phyloP scores from a whole-genome alignment of 768 basidiomycete genomes.

The Leccinellum rugosiceps region DNA sequence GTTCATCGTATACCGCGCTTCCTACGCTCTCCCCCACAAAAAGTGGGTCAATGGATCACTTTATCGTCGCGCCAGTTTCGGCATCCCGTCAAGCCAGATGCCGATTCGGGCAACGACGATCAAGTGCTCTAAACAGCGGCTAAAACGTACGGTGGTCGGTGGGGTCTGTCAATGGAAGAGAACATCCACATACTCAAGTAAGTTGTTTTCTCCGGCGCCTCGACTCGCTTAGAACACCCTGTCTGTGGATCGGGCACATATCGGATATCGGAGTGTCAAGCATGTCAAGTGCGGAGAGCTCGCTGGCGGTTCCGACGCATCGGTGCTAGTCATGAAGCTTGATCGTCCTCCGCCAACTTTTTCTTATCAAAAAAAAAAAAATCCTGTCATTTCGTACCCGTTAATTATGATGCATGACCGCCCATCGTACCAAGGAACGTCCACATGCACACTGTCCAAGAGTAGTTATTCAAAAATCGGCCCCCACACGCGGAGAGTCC shows the following conservation, averaged over 20 bases:
- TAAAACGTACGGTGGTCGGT: background rate
- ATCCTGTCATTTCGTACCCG: too few relatives aligned
- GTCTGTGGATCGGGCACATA: background rate
- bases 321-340: too few relatives aligned
- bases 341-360: too few relatives aligned
- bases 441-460: background rate
- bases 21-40: too few relatives aligned
- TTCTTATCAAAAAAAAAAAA: too few relatives aligned
- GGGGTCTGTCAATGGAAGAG: background rate
- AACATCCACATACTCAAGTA: too few relatives aligned
- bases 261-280: background rate
- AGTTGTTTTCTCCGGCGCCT: background rate
- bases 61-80: background rate
- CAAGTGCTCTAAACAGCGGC: background rate
- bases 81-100: background rate
- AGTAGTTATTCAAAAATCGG: background rate
- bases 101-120: background rate
- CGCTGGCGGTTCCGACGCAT: background rate
- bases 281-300: background rate
- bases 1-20: too few relatives aligned
- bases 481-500: too few relatives aligned
- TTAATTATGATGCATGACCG: too few relatives aligned
- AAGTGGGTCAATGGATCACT: background rate
- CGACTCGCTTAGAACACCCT: background rate
- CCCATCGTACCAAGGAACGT: background rate